Evolutionary conservation across 2,329 filamentous ascomycete genomes (phyloP), one percentile per base, ranked within the genome.

Genomic region (Paecilomyces formosus): DNA sequence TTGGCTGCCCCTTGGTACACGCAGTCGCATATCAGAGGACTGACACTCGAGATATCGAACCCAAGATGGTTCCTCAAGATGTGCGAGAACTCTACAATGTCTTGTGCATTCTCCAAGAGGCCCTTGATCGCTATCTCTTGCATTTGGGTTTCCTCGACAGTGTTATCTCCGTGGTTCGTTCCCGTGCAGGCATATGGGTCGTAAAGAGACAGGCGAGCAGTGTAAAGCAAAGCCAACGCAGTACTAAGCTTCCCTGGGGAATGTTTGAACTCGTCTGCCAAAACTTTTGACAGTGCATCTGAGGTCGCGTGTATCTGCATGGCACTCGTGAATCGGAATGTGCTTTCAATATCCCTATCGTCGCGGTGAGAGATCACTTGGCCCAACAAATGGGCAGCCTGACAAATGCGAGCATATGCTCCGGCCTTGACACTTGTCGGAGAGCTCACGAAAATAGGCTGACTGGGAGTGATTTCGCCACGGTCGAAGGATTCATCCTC

Each of bases 1-100:
- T 67, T 74, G 13, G 70, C 66, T 15, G 71, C 69, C 5, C 68
- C 68, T 55, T 70, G 64, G 59, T 74, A 75, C n/a, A 74, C 33
- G 54, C 65, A 64, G 54, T 74, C 69, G 8, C 69, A 64, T 11
- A 70, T 56, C 26, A 68, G 58, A 7, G 66, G 65, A 55, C 64
- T 65, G 31, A 61, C 62, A 4, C 60, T 58, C 21, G 61, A 55
- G 3, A 59, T 56, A 52, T 65, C 61, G 11, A 58, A 33, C 12
- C 31, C 51, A 55, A 66, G 63, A n/a, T 18, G 52, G 5, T 21
- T 21, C 18, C 60, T 53, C 2, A 66, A 54, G 9, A 60, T 45
- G 21, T 60, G 57, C 8, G 53, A 39, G 56, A 66, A 63, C 11
- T 59, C 53, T 11, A 65, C 51, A 18, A 64, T 58, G 35, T 66